These are phyloP conservation scores for Ogataea methylovora DNA, from an alignment of 805 yeast genomes.

Conservation along the genomic window DNA sequence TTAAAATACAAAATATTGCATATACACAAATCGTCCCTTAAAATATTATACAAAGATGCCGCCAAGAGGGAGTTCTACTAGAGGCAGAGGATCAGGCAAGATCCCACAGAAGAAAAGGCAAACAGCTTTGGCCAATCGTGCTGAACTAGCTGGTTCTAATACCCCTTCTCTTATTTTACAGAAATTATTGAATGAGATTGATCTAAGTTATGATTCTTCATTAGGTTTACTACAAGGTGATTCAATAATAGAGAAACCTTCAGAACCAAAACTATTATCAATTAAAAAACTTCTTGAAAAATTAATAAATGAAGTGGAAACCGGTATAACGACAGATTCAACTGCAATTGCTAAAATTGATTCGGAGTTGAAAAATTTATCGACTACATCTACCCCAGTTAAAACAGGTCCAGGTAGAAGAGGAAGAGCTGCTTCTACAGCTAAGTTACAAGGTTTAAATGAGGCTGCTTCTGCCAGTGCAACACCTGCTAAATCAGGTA, in stretches of 20 bases:
- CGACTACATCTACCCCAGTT: neutral
- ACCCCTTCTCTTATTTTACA: constrained; percentile 36
- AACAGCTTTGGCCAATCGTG: neutral
- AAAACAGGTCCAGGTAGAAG: constrained; percentile 4
- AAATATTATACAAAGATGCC: constrained; percentile 12
- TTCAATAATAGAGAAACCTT: constrained; percentile 26
- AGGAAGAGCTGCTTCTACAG: constrained; percentile 6
- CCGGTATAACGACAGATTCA: constrained; percentile 19
- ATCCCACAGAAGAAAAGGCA: constrained; percentile 13
- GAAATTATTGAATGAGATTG: constrained; percentile 44
- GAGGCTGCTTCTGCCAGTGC: neutral
- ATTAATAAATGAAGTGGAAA: constrained; percentile 30
- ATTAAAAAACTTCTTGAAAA: constrained; percentile 30
- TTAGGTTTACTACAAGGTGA: constrained; percentile 60
- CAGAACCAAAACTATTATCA: constrained; percentile 12
- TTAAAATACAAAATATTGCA: no score
- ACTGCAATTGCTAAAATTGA: constrained; percentile 16
- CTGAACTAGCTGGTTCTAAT: neutral
- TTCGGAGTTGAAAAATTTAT: constrained; percentile 3
- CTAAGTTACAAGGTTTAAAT: neutral
- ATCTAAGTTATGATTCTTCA: constrained; percentile 48
- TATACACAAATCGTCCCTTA: no score
- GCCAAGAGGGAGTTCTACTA: constrained; percentile 12
- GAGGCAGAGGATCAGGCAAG: constrained; percentile 16
- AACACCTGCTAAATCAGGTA: constrained; percentile 1